Percentiles rank a stretch among this genome's conserved stretches.
Evolutionary conservation across 805 yeast genomes (phyloP).

Genomic region (Yarrowia sp.): DNA sequence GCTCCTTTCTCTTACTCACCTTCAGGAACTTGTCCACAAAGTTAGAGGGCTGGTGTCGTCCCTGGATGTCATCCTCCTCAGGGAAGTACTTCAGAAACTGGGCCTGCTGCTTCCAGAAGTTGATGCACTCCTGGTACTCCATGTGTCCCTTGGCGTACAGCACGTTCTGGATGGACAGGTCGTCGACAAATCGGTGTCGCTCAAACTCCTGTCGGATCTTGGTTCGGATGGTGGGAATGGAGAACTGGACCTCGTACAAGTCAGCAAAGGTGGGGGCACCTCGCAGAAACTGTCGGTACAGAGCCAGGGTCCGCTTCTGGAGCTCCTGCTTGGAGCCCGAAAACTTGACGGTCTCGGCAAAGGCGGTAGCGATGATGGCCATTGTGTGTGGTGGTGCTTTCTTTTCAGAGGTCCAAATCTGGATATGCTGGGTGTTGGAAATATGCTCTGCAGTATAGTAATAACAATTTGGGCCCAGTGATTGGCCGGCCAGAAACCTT

Average conservation of each 20-base stretch:
- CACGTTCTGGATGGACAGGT: conserved; percentile 69
- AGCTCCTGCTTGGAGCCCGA: conserved; percentile 67
- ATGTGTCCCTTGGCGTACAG: conserved; percentile 82
- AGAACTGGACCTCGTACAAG: conserved; percentile 59
- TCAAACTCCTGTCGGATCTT: conserved; percentile 90
- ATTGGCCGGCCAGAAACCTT: conserved; percentile 23
- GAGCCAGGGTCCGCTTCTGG: conserved; percentile 65
- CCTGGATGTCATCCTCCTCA: conserved; percentile 63
- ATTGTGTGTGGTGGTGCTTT: conserved; percentile 45
- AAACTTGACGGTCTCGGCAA: conserved; percentile 80
- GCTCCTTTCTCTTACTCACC: conserved; percentile 30
- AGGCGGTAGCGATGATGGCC: conserved; percentile 79
- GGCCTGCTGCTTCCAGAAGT: conserved; percentile 89
- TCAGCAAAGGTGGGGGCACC: conserved; percentile 54
- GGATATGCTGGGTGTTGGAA: conserved; percentile 7
- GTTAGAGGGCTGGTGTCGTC: conserved; percentile 59
- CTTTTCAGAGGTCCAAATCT: background rate
- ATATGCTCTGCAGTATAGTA: conserved; percentile 13
- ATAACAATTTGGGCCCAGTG: conserved; percentile 32
- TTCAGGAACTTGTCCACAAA: conserved; percentile 71
- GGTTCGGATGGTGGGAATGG: conserved; percentile 78
- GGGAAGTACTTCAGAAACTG: conserved; percentile 85
- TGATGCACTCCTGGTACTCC: conserved; percentile 87
- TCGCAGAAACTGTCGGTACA: conserved; percentile 76
- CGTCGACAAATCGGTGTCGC: conserved; percentile 76